Evolutionary conservation across 495 filamentous ascomycete genomes (phyloP), one percentile per base, ranked within the genome.

Genomic region (Aspergillus steynii): DNA sequence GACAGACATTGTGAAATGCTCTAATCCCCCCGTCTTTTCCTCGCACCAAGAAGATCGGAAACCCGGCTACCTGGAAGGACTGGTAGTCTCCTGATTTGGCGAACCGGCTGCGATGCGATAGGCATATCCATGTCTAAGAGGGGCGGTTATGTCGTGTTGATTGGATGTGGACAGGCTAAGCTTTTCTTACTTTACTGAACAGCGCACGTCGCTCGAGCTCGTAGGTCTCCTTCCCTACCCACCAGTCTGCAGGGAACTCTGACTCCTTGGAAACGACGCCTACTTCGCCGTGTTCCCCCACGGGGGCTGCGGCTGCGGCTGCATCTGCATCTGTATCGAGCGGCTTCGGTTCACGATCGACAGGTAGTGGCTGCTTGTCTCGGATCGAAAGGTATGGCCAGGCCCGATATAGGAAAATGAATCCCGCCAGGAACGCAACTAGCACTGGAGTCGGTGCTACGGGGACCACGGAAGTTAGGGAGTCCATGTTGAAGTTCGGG

Each of bases 1-100:
- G 74, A 63, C 84, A 87, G 1, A 85, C 80, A 61, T 86, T 86
- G 67, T 86, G 81, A 62, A 87, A 86, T 6, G 76, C 83, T n/a
- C 80, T 79, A 61, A 86, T 78, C 7, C 67, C 68, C 15, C 71
- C 68, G 29, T 83, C 73, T 59, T 82, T 82, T 14, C 80, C 80
- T 12, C 71, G 64, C 27, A 78, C 74, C 15, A 85, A 62, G 57
- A 86, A 73, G 50, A 86, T 74, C 0, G 78, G 70, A 56, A 77
- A 83, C 5, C 76, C 77, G 25, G 81, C 80, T 2, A 84, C 32
- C n/a, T 78, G 71, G 62, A 77, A 79, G 20, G 74, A 73, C 47
- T 83, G 72, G 56, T 78, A 86, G 55, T 82, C 77, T 9, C 83
- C 83, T 2, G 77, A 62, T 47, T 81, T 80, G 1, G 60, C 54